phyloP scores from a whole-genome alignment of 1,139 yeast species.

The Saccharomyces hybrid region DNA sequence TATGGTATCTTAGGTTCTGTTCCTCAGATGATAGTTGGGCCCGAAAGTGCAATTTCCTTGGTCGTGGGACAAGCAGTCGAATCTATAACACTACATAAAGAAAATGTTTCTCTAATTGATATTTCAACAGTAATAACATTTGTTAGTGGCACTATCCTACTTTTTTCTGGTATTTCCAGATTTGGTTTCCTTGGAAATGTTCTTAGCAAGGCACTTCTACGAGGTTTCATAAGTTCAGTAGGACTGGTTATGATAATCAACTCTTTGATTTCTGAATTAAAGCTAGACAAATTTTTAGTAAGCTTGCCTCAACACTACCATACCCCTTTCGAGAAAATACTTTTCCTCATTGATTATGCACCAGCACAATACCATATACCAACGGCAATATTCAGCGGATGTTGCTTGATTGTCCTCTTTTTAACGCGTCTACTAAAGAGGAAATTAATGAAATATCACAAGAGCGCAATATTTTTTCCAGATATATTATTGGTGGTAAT shows the following conservation, averaged over 20 bases:
- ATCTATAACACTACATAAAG: conserved; percentile 43
- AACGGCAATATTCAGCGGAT: conserved; percentile 47
- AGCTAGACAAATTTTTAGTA: conserved; percentile 41
- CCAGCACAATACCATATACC: conserved; percentile 39
- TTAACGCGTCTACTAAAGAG: conserved; percentile 40
- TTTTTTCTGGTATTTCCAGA: conserved; percentile 73
- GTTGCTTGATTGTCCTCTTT: conserved; percentile 42
- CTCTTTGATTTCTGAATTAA: conserved; percentile 65
- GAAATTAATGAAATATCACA: conserved; percentile 29
- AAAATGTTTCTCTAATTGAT: conserved; percentile 49
- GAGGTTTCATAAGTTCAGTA: conserved; percentile 92
- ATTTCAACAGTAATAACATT: conserved; percentile 68
- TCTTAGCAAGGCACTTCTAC: conserved; percentile 67
- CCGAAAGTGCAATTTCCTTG: conserved; percentile 88
- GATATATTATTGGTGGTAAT: conserved; percentile 76
- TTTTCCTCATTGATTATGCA: conserved; percentile 45
- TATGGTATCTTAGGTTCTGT: conserved; percentile 84
- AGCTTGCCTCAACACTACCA: conserved; percentile 52
- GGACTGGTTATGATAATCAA: conserved; percentile 84
- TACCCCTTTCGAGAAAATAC: conserved; percentile 65
- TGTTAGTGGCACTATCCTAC: conserved; percentile 65
- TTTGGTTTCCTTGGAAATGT: conserved; percentile 88
- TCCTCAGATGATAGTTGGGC: conserved; percentile 95
- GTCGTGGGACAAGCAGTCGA: conserved; percentile 91
- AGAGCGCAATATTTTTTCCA: conserved; percentile 47